Conservation (phyloP, 2,329 filamentous ascomycete genomes). For the Hypoxylon sp. region DNA sequence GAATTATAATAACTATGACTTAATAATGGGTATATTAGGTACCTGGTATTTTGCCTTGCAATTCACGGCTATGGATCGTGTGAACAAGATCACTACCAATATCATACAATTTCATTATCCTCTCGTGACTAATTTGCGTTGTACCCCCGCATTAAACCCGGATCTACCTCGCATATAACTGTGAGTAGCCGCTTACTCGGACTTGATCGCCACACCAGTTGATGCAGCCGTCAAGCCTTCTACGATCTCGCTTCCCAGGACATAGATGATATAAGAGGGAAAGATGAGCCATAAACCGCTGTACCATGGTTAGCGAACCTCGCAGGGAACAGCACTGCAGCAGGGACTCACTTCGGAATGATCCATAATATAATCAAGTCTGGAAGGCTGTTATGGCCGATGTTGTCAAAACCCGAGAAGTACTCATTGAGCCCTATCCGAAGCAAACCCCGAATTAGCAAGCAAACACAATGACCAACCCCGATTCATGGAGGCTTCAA, state of each 20-base stretch:
- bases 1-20: not conserved
- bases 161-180: not conserved
- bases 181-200: slow-evolving; percentile 55
- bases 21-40: slow-evolving; percentile 1
- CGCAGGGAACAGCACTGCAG: not conserved
- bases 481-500: slow-evolving; percentile 1
- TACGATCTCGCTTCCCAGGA: slow-evolving; percentile 65
- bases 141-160: not conserved
- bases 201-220: slow-evolving; percentile 55
- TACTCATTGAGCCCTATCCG: slow-evolving; percentile 69
- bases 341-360: slow-evolving; percentile 68
- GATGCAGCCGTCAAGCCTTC: slow-evolving; percentile 61
- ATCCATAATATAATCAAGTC: slow-evolving; percentile 69
- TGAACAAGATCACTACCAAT: slow-evolving; percentile 3
- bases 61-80: slow-evolving; percentile 9
- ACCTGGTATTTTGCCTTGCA: slow-evolving; percentile 11
- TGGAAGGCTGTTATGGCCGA: slow-evolving; percentile 67
- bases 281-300: slow-evolving; percentile 71
- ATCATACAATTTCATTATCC: slow-evolving; percentile 15
- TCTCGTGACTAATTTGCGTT: not conserved
- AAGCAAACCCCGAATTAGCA: slow-evolving; percentile 2
- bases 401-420: slow-evolving; percentile 69
- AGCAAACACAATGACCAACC: not conserved
- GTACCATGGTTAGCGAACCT: slow-evolving; percentile 1
- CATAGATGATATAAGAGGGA: slow-evolving; percentile 66